Conservation (phyloP, 2,329 filamentous ascomycete genomes). For the Neurospora crassa region DNA sequence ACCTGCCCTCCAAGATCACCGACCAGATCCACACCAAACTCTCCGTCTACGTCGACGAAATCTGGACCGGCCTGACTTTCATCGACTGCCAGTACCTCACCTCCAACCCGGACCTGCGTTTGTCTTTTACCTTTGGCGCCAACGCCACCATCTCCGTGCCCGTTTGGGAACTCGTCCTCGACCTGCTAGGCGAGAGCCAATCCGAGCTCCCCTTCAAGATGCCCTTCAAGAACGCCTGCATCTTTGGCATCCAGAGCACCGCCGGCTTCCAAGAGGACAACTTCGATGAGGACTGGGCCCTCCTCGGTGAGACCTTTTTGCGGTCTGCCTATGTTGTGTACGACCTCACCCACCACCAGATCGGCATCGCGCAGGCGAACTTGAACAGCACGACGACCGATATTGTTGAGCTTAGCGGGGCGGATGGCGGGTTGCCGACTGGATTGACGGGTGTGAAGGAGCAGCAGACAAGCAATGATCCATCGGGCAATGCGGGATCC, state of each 20-base stretch:
- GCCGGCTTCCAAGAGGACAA: constrained; percentile 23
- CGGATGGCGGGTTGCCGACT: constrained; percentile 30
- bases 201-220: constrained; percentile 21
- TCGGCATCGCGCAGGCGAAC: constrained; percentile 44
- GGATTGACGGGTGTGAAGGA: constrained; percentile 32
- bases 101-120: constrained; percentile 23
- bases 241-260: constrained; percentile 43
- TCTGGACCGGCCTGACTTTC: constrained; percentile 27
- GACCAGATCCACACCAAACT: constrained; percentile 27
- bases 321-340: constrained; percentile 45
- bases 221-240: constrained; percentile 36
- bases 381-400: constrained; percentile 34
- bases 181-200: constrained; percentile 24
- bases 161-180: constrained; percentile 30
- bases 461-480: constrained; percentile 18
- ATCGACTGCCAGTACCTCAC: constrained; percentile 31
- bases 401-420: constrained; percentile 35
- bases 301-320: constrained; percentile 39
- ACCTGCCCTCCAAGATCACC: constrained; percentile 46
- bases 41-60: constrained; percentile 29
- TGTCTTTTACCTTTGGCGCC: constrained; percentile 24
- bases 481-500: not conserved
- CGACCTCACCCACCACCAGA: constrained; percentile 39
- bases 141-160: constrained; percentile 20
- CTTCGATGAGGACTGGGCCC: constrained; percentile 17